Conservation (phyloP, 2,329 filamentous ascomycete species). For the Colletotrichum theobromicola region DNA sequence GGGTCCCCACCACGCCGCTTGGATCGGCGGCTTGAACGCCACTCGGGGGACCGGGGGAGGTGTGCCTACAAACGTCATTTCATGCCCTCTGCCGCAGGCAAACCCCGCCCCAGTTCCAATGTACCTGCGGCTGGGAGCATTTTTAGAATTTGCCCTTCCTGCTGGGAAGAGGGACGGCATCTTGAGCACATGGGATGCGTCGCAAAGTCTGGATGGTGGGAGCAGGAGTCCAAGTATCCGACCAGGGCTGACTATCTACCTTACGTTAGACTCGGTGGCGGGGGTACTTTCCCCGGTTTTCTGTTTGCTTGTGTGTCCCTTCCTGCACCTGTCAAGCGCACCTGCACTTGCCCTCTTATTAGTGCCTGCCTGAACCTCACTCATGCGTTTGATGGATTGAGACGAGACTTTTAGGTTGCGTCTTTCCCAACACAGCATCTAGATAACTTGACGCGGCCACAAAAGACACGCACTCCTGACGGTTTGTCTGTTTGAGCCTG, state of each 20-base stretch:
- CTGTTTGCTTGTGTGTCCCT: neutral
- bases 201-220: neutral
- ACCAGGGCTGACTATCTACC: neutral
- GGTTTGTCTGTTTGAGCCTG: neutral
- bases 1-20: conserved; percentile 4
- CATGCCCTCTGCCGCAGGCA: neutral
- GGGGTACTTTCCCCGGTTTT: conserved; percentile 8
- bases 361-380: neutral
- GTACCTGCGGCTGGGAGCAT: neutral
- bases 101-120: neutral
- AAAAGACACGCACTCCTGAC: neutral
- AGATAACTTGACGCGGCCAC: neutral
- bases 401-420: neutral
- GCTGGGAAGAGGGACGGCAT: neutral
- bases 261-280: conserved; percentile 1
- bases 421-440: neutral
- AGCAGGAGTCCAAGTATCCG: neutral
- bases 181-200: neutral
- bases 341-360: neutral
- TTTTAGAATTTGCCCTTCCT: neutral
- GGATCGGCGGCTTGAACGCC: conserved; percentile 9
- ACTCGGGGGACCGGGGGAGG: conserved; percentile 8
- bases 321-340: neutral
- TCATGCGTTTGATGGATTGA: neutral
- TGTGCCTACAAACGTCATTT: conserved; percentile 11